These are phyloP conservation scores for Pseudonitzschia pungens DNA, from an alignment of 108 stramenopile species.

Conservation along the genomic window DNA sequence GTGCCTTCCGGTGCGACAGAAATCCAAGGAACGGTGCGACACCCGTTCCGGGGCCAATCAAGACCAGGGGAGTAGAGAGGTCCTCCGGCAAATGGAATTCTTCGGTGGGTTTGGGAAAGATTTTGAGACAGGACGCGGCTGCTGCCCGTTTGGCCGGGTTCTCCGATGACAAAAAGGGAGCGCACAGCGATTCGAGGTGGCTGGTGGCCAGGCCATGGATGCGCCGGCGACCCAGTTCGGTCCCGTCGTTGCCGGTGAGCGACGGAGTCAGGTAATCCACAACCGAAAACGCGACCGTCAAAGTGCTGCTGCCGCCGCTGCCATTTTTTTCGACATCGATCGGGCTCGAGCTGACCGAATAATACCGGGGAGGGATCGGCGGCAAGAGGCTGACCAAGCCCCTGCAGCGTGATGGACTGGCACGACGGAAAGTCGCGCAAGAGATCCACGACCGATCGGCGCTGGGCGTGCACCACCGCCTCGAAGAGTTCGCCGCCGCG, in stretches of 20 bases:
- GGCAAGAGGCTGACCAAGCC: slow-evolving; percentile 70
- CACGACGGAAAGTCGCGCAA: slow-evolving; percentile 88
- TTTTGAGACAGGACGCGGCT: slow-evolving; percentile 47
- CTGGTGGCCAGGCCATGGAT: slow-evolving; percentile 77
- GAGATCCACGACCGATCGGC: slow-evolving; percentile 72
- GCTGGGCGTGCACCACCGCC: slow-evolving; percentile 69
- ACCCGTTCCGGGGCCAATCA: slow-evolving; percentile 98
- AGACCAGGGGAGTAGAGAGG: slow-evolving; percentile 75
- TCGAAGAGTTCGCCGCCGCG: slow-evolving; percentile 45
- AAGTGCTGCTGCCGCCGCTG: not conserved
- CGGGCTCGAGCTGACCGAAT: slow-evolving; percentile 91
- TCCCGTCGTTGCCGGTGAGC: slow-evolving; percentile 28
- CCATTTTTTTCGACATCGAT: slow-evolving; percentile 36
- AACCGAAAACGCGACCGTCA: slow-evolving; percentile 89
- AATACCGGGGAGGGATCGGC: slow-evolving; percentile 84
- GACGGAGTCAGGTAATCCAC: slow-evolving; percentile 83
- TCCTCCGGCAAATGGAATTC: slow-evolving; percentile 84
- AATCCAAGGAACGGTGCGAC: slow-evolving; percentile 98
- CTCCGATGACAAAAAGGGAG: slow-evolving; percentile 45
- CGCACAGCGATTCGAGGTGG: slow-evolving; percentile 69
- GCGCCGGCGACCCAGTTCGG: slow-evolving; percentile 50
- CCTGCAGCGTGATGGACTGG: slow-evolving; percentile 67
- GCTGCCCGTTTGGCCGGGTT: not conserved
- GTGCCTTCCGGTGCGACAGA: slow-evolving; percentile 69
- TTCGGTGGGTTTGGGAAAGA: slow-evolving; percentile 84